A percentile compares a stretch with the other conserved stretches of the same genome.
These are phyloP conservation scores for Vitis cinerea DNA, from an alignment of 164 flowering plant species.

Conservation along the genomic window DNA sequence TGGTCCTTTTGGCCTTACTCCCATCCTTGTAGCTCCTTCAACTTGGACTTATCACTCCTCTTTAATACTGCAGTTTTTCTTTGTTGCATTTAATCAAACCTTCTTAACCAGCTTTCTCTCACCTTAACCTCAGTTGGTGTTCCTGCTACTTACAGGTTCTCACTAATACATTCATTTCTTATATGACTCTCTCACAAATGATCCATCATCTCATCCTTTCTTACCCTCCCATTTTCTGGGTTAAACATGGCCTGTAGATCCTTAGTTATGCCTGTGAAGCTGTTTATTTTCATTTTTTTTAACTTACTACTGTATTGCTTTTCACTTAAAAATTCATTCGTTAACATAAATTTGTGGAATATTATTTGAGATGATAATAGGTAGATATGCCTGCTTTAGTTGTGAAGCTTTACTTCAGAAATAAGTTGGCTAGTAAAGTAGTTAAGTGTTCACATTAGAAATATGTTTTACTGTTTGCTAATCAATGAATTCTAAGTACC, in stretches of 20 bases:
- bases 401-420: neutral
- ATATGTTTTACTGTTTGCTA: neutral
- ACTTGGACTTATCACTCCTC: no score
- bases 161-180: neutral
- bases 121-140: no score
- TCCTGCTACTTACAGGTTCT: neutral
- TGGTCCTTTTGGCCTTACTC: no score
- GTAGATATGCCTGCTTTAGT: neutral
- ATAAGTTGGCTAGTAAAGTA: neutral
- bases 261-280: neutral
- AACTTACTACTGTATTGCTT: neutral
- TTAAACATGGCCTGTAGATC: conserved; percentile 1
- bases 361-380: neutral
- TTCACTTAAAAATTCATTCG: neutral
- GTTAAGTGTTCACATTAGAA: neutral
- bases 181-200: neutral
- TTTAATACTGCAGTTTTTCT: no score
- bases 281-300: neutral
- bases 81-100: no score
- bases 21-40: no score
- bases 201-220: neutral
- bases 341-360: neutral
- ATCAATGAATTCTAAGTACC: neutral
- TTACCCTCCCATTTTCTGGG: neutral
- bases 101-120: no score